These are phyloP conservation scores for Stagonosporopsis cucurbitacearum DNA, from an alignment of 2,329 filamentous ascomycete genomes.

Conservation along the genomic window DNA sequence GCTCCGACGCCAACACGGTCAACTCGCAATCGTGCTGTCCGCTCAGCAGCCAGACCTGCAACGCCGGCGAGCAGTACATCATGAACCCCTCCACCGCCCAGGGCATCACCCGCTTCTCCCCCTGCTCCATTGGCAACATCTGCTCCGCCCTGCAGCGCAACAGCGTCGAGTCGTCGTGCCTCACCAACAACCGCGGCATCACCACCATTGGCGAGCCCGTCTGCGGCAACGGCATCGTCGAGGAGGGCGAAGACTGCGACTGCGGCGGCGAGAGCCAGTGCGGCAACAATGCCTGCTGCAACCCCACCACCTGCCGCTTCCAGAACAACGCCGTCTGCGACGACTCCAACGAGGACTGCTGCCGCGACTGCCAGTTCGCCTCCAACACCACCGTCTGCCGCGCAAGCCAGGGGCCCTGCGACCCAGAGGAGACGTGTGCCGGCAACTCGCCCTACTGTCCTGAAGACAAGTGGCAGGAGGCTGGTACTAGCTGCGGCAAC, in stretches of 20 bases:
- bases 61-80: slow-evolving; percentile 81
- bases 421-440: slow-evolving; percentile 82
- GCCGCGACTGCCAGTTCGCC: slow-evolving; percentile 73
- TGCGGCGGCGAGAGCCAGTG: slow-evolving; percentile 82
- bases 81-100: slow-evolving; percentile 91
- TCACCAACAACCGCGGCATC: slow-evolving; percentile 86
- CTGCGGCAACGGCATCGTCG: slow-evolving; percentile 97
- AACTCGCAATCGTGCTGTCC: slow-evolving; percentile 80
- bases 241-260: slow-evolving; percentile 92
- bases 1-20: slow-evolving; percentile 66
- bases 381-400: slow-evolving; percentile 77
- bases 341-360: slow-evolving; percentile 86
- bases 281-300: slow-evolving; percentile 78
- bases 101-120: slow-evolving; percentile 80
- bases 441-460: slow-evolving; percentile 78
- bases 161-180: slow-evolving; percentile 76
- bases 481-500: slow-evolving; percentile 75
- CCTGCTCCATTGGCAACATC: slow-evolving; percentile 91
- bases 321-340: slow-evolving; percentile 76
- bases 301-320: slow-evolving; percentile 87
- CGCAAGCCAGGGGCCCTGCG: slow-evolving; percentile 77
- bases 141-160: slow-evolving; percentile 83
- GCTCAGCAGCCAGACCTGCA: slow-evolving; percentile 68
- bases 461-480: slow-evolving; percentile 68
- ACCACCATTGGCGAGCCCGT: slow-evolving; percentile 80